These are phyloP conservation scores for Kodamaea anthophila DNA, from an alignment of 1,139 yeast genomes.

Conservation along the genomic window DNA sequence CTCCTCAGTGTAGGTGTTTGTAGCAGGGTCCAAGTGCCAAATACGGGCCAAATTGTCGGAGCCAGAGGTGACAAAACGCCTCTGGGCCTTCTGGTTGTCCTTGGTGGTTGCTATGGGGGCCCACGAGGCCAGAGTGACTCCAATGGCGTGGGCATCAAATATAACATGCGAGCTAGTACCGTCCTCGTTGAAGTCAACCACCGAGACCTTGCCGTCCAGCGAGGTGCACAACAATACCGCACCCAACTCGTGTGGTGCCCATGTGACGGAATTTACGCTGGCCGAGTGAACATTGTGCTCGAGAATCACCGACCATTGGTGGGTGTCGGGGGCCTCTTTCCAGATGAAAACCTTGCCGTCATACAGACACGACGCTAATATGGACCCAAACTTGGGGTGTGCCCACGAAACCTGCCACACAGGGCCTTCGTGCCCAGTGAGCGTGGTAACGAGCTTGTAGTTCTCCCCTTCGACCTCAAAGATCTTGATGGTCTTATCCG, in stretches of 20 bases:
- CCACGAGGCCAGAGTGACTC: conserved; percentile 94
- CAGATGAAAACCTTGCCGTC: conserved; percentile 93
- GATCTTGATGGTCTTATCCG: conserved; percentile 89
- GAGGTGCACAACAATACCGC: conserved; percentile 88
- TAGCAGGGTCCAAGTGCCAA: conserved; percentile 66
- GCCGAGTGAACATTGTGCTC: conserved; percentile 89
- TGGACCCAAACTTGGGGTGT: conserved; percentile 95
- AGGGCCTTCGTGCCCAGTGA: conserved; percentile 91
- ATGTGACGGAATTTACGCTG: conserved; percentile 85
- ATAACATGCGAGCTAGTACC: conserved; percentile 67
- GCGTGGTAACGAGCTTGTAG: conserved; percentile 72
- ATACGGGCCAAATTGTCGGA: conserved; percentile 90
- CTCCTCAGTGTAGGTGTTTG: conserved; percentile 63
- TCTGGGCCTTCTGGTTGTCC: conserved; percentile 27
- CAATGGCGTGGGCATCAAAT: conserved; percentile 84
- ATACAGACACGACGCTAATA: conserved; percentile 89
- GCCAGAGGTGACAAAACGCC: conserved; percentile 88
- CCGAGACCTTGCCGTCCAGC: conserved; percentile 87
- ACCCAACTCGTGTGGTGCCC: conserved; percentile 98
- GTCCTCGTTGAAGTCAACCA: conserved; percentile 86
- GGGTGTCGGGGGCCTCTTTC: conserved; percentile 80
- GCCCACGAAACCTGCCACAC: conserved; percentile 99
- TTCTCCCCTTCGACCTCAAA: conserved; percentile 81
- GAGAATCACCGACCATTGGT: conserved; percentile 83
- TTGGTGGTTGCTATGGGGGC: conserved; percentile 61